These are phyloP conservation scores for Lenwebbia sp. DNA, from an alignment of 345 rosid genomes.

Conservation along the genomic window DNA sequence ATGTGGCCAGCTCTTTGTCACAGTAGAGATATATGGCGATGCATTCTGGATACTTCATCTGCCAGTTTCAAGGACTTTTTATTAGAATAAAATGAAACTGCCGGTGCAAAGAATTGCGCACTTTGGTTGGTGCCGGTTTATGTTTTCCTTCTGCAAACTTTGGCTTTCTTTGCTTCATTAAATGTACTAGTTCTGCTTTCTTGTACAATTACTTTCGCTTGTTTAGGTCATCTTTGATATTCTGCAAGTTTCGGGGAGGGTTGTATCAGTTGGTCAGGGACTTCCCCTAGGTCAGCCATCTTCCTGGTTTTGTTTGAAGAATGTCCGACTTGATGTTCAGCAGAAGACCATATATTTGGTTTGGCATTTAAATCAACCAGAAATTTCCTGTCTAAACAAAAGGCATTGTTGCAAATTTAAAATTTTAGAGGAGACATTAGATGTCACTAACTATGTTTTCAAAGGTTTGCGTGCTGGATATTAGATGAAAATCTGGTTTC, in stretches of 20 bases:
- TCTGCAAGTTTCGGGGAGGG: neutral
- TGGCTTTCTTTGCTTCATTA: neutral
- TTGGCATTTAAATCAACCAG: neutral
- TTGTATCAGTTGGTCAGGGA: neutral
- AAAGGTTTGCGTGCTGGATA: neutral
- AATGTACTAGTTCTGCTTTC: neutral
- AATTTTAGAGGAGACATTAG: neutral
- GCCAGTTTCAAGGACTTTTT: neutral
- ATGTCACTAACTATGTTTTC: neutral
- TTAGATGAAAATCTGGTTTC: neutral
- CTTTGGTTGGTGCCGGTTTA: neutral
- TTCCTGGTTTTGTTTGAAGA: neutral
- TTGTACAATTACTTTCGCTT: neutral
- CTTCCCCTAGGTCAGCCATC: neutral
- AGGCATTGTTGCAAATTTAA: neutral
- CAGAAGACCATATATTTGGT: neutral
- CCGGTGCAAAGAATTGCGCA: neutral
- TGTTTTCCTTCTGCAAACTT: neutral
- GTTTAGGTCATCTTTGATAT: neutral
- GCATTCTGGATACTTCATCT: neutral
- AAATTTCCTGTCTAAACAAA: neutral
- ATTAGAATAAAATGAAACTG: neutral
- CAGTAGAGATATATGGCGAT: slow-evolving; percentile 2
- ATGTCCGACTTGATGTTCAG: neutral
- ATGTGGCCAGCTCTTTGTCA: slow-evolving; percentile 53